Conservation (phyloP, 495 filamentous ascomycete species). For the Hypoxylon crocopeplum region DNA sequence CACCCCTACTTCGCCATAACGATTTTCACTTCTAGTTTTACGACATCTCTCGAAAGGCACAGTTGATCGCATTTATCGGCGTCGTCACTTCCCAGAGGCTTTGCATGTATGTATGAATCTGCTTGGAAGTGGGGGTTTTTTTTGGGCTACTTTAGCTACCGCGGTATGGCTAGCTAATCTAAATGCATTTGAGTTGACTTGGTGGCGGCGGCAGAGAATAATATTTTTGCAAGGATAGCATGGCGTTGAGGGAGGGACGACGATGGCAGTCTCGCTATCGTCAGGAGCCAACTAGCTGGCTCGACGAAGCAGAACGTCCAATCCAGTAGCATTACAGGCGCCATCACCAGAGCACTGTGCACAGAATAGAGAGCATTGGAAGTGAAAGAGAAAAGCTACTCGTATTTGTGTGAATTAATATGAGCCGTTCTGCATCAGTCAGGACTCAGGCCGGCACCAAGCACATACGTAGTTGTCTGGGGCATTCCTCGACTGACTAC, state of each 20-base stretch:
- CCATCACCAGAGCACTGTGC: constrained; percentile 12
- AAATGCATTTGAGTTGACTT: constrained; percentile 21
- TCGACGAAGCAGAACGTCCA: no score
- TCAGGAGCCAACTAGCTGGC: no score
- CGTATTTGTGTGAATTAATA: no score
- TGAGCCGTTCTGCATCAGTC: no score
- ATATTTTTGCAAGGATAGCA: constrained; percentile 18
- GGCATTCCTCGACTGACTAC: no score
- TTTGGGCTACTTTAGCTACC: constrained; percentile 2
- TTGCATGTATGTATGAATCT: constrained; percentile 17
- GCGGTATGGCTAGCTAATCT: constrained; percentile 1
- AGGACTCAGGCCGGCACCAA: no score
- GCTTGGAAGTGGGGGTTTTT: constrained; percentile 9
- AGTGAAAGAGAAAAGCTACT: no score
- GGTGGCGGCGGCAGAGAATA: background rate
- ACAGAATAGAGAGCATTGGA: background rate
- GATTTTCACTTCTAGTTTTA: constrained; percentile 16
- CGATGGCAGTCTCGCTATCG: background rate
- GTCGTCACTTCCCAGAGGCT: constrained; percentile 14
- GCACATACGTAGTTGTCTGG: no score
- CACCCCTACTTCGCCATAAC: constrained; percentile 4
- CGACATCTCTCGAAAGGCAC: constrained; percentile 23
- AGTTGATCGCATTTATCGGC: constrained; percentile 30
- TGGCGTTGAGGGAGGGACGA: constrained; percentile 34
- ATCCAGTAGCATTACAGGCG: background rate